phyloP scores from a whole-genome alignment of 768 basidiomycete genomes.

The Agaricus blazei region DNA sequence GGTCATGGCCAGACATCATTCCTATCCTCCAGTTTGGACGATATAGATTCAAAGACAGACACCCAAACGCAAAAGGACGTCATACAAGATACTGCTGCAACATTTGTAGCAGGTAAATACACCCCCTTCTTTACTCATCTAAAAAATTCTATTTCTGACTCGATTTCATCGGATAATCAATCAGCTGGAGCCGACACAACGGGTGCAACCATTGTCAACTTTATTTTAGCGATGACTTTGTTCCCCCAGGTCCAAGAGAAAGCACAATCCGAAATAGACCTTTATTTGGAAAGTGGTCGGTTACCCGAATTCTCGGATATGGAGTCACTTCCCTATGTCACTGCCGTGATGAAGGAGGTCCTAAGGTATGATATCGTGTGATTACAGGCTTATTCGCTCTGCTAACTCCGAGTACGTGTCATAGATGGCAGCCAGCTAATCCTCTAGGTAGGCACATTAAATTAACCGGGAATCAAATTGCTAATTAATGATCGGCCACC shows the following conservation, averaged over 20 bases:
- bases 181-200: conserved; percentile 24
- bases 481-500: background rate
- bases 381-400: no score
- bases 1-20: conserved; percentile 20
- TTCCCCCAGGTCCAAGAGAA: conserved; percentile 32
- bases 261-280: conserved; percentile 36
- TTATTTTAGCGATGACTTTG: conserved; percentile 34
- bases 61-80: conserved; percentile 14
- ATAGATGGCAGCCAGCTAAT: conserved; percentile 24
- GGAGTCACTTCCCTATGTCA: conserved; percentile 31
- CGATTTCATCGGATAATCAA: conserved; percentile 6
- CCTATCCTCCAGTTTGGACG: conserved; percentile 17
- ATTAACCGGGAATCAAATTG: background rate
- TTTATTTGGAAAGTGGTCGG: conserved; percentile 26
- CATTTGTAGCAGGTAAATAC: conserved; percentile 25
- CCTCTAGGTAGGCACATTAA: conserved; percentile 20
- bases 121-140: background rate
- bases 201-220: conserved; percentile 20
- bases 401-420: background rate
- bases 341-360: conserved; percentile 32
- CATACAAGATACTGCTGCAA: conserved; percentile 35
- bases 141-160: background rate
- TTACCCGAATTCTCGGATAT: conserved; percentile 34
- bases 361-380: conserved; percentile 12
- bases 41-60: conserved; percentile 16